Conservation (phyloP, 1,284 basidiomycete genomes). For the Puccinia novopanici region DNA sequence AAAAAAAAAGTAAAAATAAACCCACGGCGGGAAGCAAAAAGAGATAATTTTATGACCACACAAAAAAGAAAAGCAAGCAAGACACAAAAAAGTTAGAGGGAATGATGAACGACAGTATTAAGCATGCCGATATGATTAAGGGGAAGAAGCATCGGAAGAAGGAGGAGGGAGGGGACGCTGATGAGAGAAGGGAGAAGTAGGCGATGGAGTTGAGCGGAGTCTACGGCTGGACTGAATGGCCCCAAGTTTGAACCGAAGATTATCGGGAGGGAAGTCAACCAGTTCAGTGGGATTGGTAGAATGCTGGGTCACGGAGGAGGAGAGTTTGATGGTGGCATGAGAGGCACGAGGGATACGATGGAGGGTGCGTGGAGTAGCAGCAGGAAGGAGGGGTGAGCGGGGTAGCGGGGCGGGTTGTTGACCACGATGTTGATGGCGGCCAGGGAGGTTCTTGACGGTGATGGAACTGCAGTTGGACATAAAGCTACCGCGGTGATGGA, state of each 20-base stretch:
- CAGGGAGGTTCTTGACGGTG: conserved; percentile 3
- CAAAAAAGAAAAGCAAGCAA: neutral
- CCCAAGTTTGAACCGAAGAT: neutral
- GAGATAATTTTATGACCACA: no score
- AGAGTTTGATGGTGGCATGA: neutral
- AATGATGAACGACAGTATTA: no score
- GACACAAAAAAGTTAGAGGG: neutral
- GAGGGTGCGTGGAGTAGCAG: neutral
- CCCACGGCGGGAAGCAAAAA: no score
- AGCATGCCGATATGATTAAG: no score
- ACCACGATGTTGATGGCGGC: neutral
- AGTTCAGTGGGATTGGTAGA: neutral
- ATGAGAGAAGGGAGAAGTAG: neutral
- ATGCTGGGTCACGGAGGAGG: neutral
- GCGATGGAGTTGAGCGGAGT: conserved; percentile 9
- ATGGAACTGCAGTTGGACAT: conserved; percentile 14
- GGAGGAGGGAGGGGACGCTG: neutral
- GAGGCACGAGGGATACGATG: neutral
- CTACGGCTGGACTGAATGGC: conserved; percentile 14
- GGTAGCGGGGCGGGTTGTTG: neutral
- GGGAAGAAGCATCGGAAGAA: no score
- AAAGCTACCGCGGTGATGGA: conserved; percentile 3
- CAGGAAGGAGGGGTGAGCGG: neutral
- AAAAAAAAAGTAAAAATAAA: no score
- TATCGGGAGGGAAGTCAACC: neutral